Percentiles rank a stretch among this genome's conserved stretches.
Conservation (phyloP, 1,284 basidiomycete genomes). For the Vanrija pseudolonga region DNA sequence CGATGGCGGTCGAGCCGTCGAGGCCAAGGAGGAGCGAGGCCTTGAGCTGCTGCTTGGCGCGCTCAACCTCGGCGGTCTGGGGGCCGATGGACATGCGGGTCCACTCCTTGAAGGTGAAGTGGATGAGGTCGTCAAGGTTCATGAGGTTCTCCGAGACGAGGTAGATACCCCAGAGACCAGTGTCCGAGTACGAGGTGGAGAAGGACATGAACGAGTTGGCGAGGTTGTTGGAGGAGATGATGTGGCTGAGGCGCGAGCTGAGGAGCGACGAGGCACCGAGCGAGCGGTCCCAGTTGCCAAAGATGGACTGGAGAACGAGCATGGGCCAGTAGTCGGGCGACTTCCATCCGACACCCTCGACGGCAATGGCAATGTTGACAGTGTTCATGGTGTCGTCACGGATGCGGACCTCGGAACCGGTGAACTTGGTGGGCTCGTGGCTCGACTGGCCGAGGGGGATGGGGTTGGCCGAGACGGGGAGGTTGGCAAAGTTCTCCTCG, state of each 20-base stretch:
- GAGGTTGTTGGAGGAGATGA: conserved; percentile 89
- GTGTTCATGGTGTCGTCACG: conserved; percentile 88
- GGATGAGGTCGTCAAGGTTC: conserved; percentile 89
- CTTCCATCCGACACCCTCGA: conserved; percentile 97
- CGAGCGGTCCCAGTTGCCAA: conserved; percentile 99
- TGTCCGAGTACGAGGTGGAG: conserved; percentile 99
- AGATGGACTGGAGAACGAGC: conserved; percentile 97
- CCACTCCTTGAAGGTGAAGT: conserved; percentile 97
- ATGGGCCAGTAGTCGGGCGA: conserved; percentile 99
- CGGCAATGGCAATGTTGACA: conserved; percentile 91
- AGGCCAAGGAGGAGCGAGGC: conserved; percentile 84
- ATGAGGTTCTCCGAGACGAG: conserved; percentile 86
- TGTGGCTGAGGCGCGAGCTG: conserved; percentile 86
- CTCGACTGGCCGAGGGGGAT: conserved; percentile 76
- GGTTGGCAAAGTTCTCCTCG: conserved; percentile 83
- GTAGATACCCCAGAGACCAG: conserved; percentile 99
- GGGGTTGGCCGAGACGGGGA: conserved; percentile 83
- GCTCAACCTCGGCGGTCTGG: conserved; percentile 82
- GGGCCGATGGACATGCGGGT: conserved; percentile 89
- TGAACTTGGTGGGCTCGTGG: conserved; percentile 74
- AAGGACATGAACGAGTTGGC: conserved; percentile 99
- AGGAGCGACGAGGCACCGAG: conserved; percentile 86
- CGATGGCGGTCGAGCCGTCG: conserved; percentile 92
- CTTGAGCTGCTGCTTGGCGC: conserved; percentile 97
- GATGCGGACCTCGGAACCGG: conserved; percentile 93